Evolutionary conservation across 306 rosid genomes (phyloP).

Genomic region (Echinosophora koreensis): DNA sequence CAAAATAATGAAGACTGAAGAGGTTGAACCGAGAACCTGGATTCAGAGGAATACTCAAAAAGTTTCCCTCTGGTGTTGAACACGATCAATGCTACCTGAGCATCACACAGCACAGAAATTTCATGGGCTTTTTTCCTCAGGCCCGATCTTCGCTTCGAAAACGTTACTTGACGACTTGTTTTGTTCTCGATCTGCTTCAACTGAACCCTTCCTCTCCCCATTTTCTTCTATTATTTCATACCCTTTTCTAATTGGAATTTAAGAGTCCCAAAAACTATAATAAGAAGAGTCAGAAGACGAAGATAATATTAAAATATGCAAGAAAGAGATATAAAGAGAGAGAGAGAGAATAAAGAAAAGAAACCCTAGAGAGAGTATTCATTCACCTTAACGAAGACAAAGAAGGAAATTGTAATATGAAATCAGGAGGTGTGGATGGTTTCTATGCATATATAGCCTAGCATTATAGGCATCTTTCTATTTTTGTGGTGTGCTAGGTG

Average conservation of each 20-base stretch:
- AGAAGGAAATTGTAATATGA: constrained; percentile 1
- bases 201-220: constrained; percentile 90
- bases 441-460: not conserved
- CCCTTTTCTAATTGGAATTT: not conserved
- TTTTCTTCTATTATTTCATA: constrained; percentile 8
- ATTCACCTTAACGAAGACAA: not conserved
- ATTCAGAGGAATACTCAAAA: constrained; percentile 67
- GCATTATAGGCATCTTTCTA: constrained; percentile 53
- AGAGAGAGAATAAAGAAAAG: not conserved
- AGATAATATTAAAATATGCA: not conserved
- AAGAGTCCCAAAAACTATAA: not conserved
- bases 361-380: constrained; percentile 38
- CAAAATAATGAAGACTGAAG: not conserved
- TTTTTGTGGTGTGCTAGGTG: constrained; percentile 55
- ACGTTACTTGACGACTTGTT: constrained; percentile 83
- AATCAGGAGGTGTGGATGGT: not conserved
- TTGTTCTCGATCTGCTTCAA: constrained; percentile 89
- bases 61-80: constrained; percentile 79
- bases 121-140: constrained; percentile 82
- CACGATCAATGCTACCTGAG: constrained; percentile 77
- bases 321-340: not conserved
- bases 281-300: not conserved
- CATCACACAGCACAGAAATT: constrained; percentile 85
- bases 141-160: constrained; percentile 75
- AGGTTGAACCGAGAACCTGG: constrained; percentile 53